Conservation (phyloP, 2,329 filamentous ascomycete genomes). For the Colletotrichum sp. region DNA sequence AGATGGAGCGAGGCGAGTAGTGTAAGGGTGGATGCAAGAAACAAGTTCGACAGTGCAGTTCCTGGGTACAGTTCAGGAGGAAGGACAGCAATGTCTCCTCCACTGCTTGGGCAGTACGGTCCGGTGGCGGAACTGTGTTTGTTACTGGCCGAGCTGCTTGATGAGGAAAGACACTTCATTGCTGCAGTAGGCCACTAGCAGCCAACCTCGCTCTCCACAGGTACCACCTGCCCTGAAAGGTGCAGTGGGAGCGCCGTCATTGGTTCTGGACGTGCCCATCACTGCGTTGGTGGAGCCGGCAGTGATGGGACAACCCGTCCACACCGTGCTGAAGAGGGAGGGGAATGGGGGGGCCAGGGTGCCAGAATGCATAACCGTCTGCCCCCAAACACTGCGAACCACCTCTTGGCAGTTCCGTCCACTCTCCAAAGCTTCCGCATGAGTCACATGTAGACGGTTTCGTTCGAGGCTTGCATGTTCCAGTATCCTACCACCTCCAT, state of each 20-base stretch:
- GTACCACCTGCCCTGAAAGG: slow-evolving; percentile 3
- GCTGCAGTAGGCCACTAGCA: background rate
- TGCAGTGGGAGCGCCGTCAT: background rate
- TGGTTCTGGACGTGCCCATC: background rate
- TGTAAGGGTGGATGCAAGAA: slow-evolving; percentile 7
- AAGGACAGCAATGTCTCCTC: background rate
- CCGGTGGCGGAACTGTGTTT: background rate
- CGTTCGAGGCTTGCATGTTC: background rate
- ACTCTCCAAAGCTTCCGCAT: background rate
- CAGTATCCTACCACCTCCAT: background rate
- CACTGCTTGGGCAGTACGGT: background rate
- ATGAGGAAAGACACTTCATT: background rate
- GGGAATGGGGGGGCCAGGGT: background rate
- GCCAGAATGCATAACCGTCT: background rate
- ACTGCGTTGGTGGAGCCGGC: background rate
- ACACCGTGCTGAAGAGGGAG: background rate
- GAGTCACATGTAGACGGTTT: background rate
- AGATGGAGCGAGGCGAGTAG: background rate
- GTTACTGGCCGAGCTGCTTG: background rate
- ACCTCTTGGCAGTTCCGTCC: background rate
- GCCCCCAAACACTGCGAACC: background rate
- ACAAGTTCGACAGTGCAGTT: background rate
- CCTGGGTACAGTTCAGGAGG: background rate
- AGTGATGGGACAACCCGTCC: background rate
- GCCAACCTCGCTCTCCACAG: background rate